Base-by-base conservation (phyloP, 2,329 filamentous ascomycete genomes). In the Mycosphaerella sp. region DNA sequence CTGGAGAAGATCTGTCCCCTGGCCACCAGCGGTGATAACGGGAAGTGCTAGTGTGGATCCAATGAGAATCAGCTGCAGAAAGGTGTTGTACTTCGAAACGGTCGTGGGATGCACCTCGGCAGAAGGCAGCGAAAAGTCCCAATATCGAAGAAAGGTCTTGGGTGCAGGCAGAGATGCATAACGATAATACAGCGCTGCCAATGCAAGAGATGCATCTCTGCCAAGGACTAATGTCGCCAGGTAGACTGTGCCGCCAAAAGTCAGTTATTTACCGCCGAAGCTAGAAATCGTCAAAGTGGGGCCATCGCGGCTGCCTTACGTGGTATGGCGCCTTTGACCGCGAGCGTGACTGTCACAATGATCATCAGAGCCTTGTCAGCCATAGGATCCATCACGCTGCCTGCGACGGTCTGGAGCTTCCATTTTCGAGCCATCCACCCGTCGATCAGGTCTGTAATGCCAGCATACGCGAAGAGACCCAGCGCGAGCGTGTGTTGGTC, bases 341-440 rank as follows among this genome's bases (percentile, higher is more conserved):
- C 90, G 43, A 97, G 74, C 60, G 87, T 90, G 10, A 92, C 84
- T 0, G 92, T 95, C 64, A 95, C 73, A 54, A 95, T 83, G 0
- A 92, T 96, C 93, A 98, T 97, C 60, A 98, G 80, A 7, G 83
- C 81, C 75, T 98, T 98, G 73, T 98, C 93, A 2, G 93, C 93
- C 87, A 96, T 93, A 5, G 93, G 93, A 66, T 95, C 91, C 58
- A 98, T 89, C 31, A 98, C 83, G 51, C 89, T 95, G 51, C 93
- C 93, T 8, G 97, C 89, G 1, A 98, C 92, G 0, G 93, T 97
- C 71, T 93, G 87, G 54, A 89, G 79, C 48, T 92, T 86, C 83
- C 87, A 97, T 56, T 79, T 81, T 40, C 93, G 82, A 26, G 93
- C 93, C 64, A 98, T 93, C 80, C 86, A 97, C 54, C 93, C 93